Base-by-base conservation (phyloP, 805 yeast species). In the Yarrowia sp. region DNA sequence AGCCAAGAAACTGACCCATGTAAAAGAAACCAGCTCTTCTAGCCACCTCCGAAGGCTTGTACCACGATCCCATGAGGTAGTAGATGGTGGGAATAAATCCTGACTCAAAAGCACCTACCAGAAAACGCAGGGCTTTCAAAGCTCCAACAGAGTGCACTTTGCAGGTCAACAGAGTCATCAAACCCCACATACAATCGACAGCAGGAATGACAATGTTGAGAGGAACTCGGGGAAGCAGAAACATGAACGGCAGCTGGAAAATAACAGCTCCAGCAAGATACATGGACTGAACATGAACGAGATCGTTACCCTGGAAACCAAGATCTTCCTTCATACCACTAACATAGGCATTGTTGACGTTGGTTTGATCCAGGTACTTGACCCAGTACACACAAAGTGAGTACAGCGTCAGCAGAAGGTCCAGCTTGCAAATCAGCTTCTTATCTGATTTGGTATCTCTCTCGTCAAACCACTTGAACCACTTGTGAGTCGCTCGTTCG, bases 1-100 rank as follows among this genome's bases (percentile, higher is more conserved):
- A 84, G 64, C 92, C 92, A 3, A 87, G 85, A 67, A 89, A 87
- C 24, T 88, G 92, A 71, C 92, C 92, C 2, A 91, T 89, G 76
- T 88, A 87, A 76, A 88, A 88, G 61, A 85, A 81, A 32, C 87
- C 81, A 73, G 85, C 87, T 62, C 93, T 76, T 72, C 85, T 81
- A 75, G 86, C 90, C 12, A 90, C 82, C 73, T 88, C 92, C 14
- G 75, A 74, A 58, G 86, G 81, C 40, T 83, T 78, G 75, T 88
- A 88, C 77, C 85, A 88, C 73, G 84, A 83, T 30, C 88, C 80
- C 71, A 88, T 78, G 66, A 88, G 79, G 72, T 86, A 88, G 73
- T 88, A 88, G 68, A 88, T 84, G 21, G 90, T 87, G 0, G 92
- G 92, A 77, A 87, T 88, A 69, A 88, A 82, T 38, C 90, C 87